Evolutionary conservation across 2,329 filamentous ascomycete species (phyloP).

Genomic region (Neopestalotiopsis sp.): DNA sequence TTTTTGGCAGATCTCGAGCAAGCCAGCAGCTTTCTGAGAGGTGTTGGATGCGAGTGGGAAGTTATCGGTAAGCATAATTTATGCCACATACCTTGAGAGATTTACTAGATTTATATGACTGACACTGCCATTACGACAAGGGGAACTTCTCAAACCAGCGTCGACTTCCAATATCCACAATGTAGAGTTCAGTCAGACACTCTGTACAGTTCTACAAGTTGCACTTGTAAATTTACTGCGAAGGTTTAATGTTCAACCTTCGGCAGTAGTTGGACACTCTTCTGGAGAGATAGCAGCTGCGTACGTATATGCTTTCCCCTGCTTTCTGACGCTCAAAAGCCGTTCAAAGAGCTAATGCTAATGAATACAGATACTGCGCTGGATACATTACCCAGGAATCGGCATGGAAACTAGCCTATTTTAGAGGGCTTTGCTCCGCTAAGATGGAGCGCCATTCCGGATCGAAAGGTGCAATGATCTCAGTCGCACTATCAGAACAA

Average conservation of each 20-base stretch:
- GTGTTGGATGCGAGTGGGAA: constrained; percentile 21
- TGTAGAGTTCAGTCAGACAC: constrained; percentile 38
- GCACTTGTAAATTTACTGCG: constrained; percentile 42
- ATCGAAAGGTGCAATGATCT: constrained; percentile 34
- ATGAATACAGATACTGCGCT: constrained; percentile 17
- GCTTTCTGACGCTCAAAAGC: not conserved
- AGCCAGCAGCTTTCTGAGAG: constrained; percentile 12
- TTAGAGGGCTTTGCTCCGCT: constrained; percentile 20
- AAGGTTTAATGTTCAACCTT: constrained; percentile 33
- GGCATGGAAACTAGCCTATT: constrained; percentile 24
- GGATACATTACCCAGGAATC: constrained; percentile 21
- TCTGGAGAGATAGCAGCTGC: constrained; percentile 46
- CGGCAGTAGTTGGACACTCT: constrained; percentile 41
- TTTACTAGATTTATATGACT: not conserved
- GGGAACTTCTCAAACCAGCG: too few relatives aligned
- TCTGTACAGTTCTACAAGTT: constrained; percentile 50
- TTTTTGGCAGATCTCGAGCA: constrained; percentile 26
- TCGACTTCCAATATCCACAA: not conserved
- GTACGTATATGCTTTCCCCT: too few relatives aligned
- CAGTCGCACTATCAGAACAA: constrained; percentile 24
- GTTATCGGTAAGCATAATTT: constrained; percentile 19
- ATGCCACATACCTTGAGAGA: not conserved
- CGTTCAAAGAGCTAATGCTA: not conserved
- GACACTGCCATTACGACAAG: too few relatives aligned
- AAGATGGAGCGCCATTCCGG: not conserved